Evolutionary conservation across 768 basidiomycete species (phyloP), one percentile per base, ranked within the genome.

Genomic region (Podaxis sp.): DNA sequence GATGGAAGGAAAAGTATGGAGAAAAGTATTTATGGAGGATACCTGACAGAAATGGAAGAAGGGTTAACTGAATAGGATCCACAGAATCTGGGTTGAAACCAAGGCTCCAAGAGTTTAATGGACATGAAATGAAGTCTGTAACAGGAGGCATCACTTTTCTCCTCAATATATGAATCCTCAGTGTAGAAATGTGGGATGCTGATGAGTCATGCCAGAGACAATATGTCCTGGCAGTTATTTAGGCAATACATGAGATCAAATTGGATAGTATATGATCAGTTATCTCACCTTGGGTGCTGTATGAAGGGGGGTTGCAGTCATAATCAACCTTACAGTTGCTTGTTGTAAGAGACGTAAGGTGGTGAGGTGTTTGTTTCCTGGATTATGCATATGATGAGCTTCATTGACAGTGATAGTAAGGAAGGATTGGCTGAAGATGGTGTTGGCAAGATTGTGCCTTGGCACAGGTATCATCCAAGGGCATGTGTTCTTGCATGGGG

Each of bases 271-370:
- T 40, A 15, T 1, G 11, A n/a, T 2, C 19, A 2, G 51, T 25
- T 25, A 3, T 24, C 63, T 41, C 33, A 72, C 73, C 64, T 67
- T 73, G 0, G 67, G 64, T 1, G 66, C 61, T 2, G 70, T 73
- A 5, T 69, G 63, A 13, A 74, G 63, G 1, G 72, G 71, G 0
- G 73, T 74, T 0, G 68, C 72, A 0, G 71, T 72, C 41, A 71
- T 56, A 2, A 61, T 38, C 0, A 73, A 4, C 1, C 64, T 51
- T 0, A 72, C 29, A 0, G 1, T 6, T 0, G 59, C 57, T 8
- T 66, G 64, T 29, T 69, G 60, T 1, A 66, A 33, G 2, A 72
- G 47, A 9, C 51, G 43, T 0, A 72, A 17, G 3, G 52, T 58
- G 7, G 70, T 57, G 0, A 41, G 57, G 17, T 71, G 68, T n/a